These are phyloP conservation scores for Thielaviopsis euricoi DNA, from an alignment of 2,329 filamentous ascomycete genomes.

Conservation along the genomic window DNA sequence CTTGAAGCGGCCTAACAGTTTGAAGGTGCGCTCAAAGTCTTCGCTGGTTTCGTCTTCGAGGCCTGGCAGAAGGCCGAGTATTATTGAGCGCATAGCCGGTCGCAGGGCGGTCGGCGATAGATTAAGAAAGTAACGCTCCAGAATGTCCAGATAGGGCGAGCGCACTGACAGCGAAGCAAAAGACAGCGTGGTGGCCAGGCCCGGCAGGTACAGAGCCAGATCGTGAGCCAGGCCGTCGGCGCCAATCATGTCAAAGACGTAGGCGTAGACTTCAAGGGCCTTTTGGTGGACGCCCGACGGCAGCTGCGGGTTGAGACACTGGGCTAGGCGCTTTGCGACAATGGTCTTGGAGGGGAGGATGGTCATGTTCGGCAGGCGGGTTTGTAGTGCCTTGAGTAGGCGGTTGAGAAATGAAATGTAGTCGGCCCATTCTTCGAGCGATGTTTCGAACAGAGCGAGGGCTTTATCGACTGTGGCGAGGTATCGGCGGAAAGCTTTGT, in stretches of 20 bases:
- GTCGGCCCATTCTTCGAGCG: conserved; percentile 96
- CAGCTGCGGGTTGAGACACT: conserved; percentile 84
- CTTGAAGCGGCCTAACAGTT: conserved; percentile 64
- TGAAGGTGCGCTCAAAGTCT: conserved; percentile 80
- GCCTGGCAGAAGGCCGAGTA: conserved; percentile 77
- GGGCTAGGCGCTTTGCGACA: conserved; percentile 79
- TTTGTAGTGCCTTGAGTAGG: conserved; percentile 82
- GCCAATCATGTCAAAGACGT: conserved; percentile 75
- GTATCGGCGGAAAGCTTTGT: conserved; percentile 72
- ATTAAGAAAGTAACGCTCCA: conserved; percentile 64
- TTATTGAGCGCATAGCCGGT: conserved; percentile 77
- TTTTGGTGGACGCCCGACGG: conserved; percentile 97
- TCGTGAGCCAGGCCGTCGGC: conserved; percentile 66
- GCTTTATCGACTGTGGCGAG: conserved; percentile 75
- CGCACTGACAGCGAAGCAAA: conserved; percentile 90
- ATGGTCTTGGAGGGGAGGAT: conserved; percentile 66
- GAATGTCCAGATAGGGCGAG: conserved; percentile 65
- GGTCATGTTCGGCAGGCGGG: conserved; percentile 54
- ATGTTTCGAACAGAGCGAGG: conserved; percentile 76
- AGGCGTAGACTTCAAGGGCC: conserved; percentile 80
- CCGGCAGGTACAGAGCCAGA: conserved; percentile 75
- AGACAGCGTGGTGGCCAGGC: conserved; percentile 72
- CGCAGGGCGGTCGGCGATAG: conserved; percentile 56
- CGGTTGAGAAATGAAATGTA: conserved; percentile 94
- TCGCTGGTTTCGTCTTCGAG: conserved; percentile 94